These are phyloP conservation scores for Trametes hirsuta DNA, from an alignment of 1,284 basidiomycete genomes.

Conservation along the genomic window DNA sequence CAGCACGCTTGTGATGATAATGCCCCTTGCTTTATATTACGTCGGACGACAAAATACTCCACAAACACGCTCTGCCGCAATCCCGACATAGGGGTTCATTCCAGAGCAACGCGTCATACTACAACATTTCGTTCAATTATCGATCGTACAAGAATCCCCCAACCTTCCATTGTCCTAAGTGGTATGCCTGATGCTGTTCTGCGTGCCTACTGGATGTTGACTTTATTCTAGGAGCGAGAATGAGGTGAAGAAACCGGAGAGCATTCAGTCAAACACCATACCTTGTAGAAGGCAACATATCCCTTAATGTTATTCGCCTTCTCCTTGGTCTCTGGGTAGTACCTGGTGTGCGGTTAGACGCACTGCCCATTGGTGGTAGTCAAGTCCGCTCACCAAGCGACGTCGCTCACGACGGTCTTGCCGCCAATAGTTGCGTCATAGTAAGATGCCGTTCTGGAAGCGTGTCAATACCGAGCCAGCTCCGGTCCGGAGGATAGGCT, in stretches of 20 bases:
- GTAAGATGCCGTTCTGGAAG: conserved; percentile 58
- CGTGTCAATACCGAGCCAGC: neutral
- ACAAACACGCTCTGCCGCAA: too few species aligned
- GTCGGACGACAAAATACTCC: neutral
- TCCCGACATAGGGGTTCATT: too few species aligned
- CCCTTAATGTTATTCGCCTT: conserved; percentile 59
- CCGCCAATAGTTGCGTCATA: conserved; percentile 57
- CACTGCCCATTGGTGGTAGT: neutral
- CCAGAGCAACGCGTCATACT: too few species aligned
- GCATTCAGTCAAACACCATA: conserved; percentile 21
- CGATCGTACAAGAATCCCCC: too few species aligned
- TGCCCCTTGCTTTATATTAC: conserved; percentile 5
- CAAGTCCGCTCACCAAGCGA: conserved; percentile 55
- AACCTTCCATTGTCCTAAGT: neutral
- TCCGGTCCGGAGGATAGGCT: conserved; percentile 9
- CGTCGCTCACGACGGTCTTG: conserved; percentile 48
- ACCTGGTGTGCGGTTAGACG: conserved; percentile 44
- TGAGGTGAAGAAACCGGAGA: neutral
- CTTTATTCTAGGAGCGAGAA: conserved; percentile 29
- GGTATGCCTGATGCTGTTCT: neutral
- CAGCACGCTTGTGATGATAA: conserved; percentile 9
- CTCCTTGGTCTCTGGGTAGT: conserved; percentile 56
- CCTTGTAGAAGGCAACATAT: conserved; percentile 72
- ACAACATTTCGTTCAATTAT: too few species aligned
- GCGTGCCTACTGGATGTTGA: conserved; percentile 20